Evolutionary conservation across 176 grass and related monocot genomes (phyloP), one percentile per base, ranked within the genome.

Genomic region (Neostapfia colusana): DNA sequence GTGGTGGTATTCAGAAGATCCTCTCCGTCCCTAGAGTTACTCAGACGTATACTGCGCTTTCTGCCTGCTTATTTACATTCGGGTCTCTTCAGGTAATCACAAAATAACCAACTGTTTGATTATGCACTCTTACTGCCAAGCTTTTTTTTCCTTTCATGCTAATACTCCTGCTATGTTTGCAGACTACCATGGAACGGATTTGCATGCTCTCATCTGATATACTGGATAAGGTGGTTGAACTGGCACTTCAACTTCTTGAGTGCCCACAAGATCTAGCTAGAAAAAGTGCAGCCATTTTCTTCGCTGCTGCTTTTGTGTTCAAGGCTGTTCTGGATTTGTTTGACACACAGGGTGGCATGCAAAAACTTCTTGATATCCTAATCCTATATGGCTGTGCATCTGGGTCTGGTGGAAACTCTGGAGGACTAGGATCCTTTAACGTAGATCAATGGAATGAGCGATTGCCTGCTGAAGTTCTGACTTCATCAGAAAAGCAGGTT

Each of bases 101-200:
- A 73, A 23, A 60, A 24, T 27, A 14, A 10, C 48, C 40, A 23
- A 43, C 4, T 65, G 13, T 8, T 27, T 74, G 10, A 78, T 69
- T 38, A 48, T 72, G 42, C 75, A 67, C 13, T 82, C 10, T 10
- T 81, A 53, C 12, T 62, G 67, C 26, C 54, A 10, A 74, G 56
- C 43, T 39, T 37, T 28, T 14, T 0, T 80, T 53, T 41, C 4
- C 23, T 21, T 21, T 25, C 28, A 31, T 45, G 16, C 41, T 70
- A 36, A 50, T 57, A 55, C 31, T 82, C 15, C n/a, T 62, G 59
- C 35, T 66, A 13, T 68, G 53, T 69, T 84, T 88, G 74, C 88
- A 98, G 95, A 88, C 82, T 74, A 94, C 88, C 21, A 99, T 99
- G 91, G 95, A 99, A 83, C 89, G 95, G 31, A 83, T 99, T 82